A percentile compares a stretch with the other conserved stretches of the same genome.
Conservation (phyloP, 495 filamentous ascomycete species). For the Aspergillus ostianus region DNA sequence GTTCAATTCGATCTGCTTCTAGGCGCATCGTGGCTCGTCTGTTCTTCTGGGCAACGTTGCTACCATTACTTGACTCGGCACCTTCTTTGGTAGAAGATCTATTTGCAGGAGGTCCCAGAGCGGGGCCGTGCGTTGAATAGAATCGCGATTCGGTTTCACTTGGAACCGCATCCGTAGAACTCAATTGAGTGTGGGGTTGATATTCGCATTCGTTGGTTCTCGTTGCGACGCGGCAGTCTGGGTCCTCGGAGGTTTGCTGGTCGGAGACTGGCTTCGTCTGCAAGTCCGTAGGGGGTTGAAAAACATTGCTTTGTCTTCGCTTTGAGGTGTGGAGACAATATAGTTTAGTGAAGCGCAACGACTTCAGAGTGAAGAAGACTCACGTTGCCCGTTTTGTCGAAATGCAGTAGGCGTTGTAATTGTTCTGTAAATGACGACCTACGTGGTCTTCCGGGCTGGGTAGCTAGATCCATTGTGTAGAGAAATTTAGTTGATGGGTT, state of each 20-base stretch:
- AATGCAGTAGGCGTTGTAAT: conserved; percentile 34
- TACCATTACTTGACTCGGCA: conserved; percentile 6
- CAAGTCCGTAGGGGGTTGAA: neutral
- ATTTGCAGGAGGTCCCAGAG: neutral
- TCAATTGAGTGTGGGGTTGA: neutral
- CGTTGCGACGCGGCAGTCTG: neutral
- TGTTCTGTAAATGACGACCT: conserved; percentile 38
- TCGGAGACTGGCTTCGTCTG: neutral
- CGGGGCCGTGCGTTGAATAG: neutral
- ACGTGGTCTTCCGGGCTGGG: conserved; percentile 24
- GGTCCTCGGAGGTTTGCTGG: neutral
- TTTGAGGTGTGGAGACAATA: conserved; percentile 17
- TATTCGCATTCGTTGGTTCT: neutral
- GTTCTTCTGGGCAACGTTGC: conserved; percentile 23
- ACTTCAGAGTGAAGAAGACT: conserved; percentile 10
- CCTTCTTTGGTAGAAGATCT: neutral
- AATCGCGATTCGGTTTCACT: neutral
- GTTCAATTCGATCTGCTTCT: conserved; percentile 39
- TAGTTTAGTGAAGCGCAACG: neutral
- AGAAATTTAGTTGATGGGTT: neutral
- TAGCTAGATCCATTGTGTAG: conserved; percentile 16
- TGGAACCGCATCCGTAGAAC: neutral
- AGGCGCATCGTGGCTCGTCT: conserved; percentile 36
- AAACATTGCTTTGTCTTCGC: conserved; percentile 14
- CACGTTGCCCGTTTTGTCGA: conserved; percentile 30